Percentiles rank a stretch among this genome's conserved stretches.
Evolutionary conservation across 2,329 filamentous ascomycete genomes (phyloP).

Genomic region (Colletotrichum orchidophilum): DNA sequence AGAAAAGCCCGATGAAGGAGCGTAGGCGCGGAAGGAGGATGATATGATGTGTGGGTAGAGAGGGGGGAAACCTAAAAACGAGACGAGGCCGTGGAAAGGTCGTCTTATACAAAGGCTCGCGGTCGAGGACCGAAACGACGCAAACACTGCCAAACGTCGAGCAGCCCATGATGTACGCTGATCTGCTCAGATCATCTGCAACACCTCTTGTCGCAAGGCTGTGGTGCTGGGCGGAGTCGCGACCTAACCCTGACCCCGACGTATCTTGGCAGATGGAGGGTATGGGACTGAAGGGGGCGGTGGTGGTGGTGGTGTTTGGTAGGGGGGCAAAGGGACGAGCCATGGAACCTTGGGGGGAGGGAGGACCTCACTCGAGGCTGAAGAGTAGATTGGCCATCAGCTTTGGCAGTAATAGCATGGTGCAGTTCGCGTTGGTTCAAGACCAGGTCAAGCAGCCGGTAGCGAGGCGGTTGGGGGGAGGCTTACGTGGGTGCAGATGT

Average conservation of each 20-base stretch:
- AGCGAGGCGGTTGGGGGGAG: slow-evolving; percentile 4
- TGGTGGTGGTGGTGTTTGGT: background rate
- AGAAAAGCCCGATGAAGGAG: slow-evolving; percentile 35
- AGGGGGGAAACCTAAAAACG: slow-evolving; percentile 15
- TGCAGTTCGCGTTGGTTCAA: slow-evolving; percentile 23
- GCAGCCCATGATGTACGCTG: slow-evolving; percentile 20
- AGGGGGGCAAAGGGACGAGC: background rate
- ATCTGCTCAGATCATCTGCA: slow-evolving; percentile 35
- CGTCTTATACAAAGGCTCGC: slow-evolving; percentile 30
- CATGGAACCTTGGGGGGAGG: background rate
- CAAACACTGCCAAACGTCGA: slow-evolving; percentile 23
- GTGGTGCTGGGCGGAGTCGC: slow-evolving; percentile 28
- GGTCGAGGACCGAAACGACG: slow-evolving; percentile 26
- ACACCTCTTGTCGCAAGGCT: slow-evolving; percentile 35
- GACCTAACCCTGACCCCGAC: slow-evolving; percentile 25
- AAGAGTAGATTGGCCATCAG: background rate
- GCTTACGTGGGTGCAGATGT: background rate
- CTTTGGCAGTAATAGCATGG: background rate
- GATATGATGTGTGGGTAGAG: slow-evolving; percentile 19
- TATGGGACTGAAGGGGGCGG: slow-evolving; percentile 1
- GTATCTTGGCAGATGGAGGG: slow-evolving; percentile 23
- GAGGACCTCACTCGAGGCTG: background rate
- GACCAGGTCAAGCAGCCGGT: slow-evolving; percentile 14
- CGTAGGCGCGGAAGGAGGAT: slow-evolving; percentile 10
- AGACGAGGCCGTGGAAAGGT: slow-evolving; percentile 17